A percentile compares a stretch with the other conserved stretches of the same genome.
These are phyloP conservation scores for Sclerotinia borealis DNA, from an alignment of 2,329 filamentous ascomycete species.

Conservation along the genomic window DNA sequence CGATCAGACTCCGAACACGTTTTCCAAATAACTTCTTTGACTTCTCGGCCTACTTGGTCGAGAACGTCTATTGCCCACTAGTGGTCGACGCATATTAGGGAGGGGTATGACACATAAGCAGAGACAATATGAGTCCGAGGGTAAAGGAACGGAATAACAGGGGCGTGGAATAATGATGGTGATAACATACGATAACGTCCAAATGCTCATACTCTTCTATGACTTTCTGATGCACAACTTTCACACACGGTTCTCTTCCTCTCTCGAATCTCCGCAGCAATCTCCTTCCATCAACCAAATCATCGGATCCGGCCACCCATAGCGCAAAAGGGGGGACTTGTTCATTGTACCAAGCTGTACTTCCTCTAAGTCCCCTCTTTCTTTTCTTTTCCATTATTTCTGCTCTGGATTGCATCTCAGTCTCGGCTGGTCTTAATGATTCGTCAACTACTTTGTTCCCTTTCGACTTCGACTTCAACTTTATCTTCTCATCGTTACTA, in stretches of 20 bases:
- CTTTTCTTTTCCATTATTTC: slow-evolving; percentile 20
- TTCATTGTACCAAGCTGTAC: slow-evolving; percentile 74
- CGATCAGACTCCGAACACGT: slow-evolving; percentile 45
- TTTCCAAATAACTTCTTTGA: slow-evolving; percentile 78
- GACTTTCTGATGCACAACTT: slow-evolving; percentile 73
- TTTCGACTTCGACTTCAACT: neutral
- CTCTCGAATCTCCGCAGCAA: slow-evolving; percentile 68
- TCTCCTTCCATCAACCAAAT: slow-evolving; percentile 74
- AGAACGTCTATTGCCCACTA: slow-evolving; percentile 82
- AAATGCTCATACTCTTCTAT: slow-evolving; percentile 89
- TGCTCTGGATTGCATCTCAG: slow-evolving; percentile 32
- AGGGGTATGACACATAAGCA: too few relatives aligned
- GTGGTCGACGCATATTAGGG: neutral
- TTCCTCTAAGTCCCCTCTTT: slow-evolving; percentile 36
- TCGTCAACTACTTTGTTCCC: neutral
- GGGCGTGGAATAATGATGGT: too few relatives aligned
- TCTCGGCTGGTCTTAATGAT: slow-evolving; percentile 1
- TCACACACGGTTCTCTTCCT: slow-evolving; percentile 74
- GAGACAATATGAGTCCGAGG: neutral
- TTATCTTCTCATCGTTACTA: neutral
- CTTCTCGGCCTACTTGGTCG: slow-evolving; percentile 74
- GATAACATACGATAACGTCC: slow-evolving; percentile 59
- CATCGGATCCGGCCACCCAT: slow-evolving; percentile 80
- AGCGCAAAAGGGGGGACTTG: slow-evolving; percentile 77
- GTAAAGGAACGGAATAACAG: neutral